Percentiles rank a stretch among this genome's conserved stretches.
These are phyloP conservation scores for Hondaea fermentalgiana DNA, from an alignment of 108 stramenopile species.

Conservation along the genomic window DNA sequence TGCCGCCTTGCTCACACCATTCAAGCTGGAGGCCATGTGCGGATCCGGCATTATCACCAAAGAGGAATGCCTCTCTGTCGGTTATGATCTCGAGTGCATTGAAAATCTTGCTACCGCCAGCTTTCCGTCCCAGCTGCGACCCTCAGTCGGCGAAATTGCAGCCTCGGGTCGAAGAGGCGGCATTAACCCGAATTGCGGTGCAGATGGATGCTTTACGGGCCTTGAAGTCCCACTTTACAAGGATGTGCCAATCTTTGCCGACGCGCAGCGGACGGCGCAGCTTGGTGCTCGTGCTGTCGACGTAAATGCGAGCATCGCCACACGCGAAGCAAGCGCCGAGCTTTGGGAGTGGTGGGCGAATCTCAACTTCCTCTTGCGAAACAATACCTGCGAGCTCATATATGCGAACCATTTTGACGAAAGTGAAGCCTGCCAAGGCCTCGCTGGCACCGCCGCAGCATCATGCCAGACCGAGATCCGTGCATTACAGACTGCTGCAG, in stretches of 20 bases:
- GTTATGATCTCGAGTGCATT: neutral
- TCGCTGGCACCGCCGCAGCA: neutral
- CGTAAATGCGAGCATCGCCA: neutral
- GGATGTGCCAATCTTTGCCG: neutral
- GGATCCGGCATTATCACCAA: neutral
- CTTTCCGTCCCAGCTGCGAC: neutral
- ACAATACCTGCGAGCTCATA: neutral
- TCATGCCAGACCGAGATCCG: neutral
- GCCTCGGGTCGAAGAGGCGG: neutral
- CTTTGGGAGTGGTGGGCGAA: neutral
- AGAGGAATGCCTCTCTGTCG: neutral
- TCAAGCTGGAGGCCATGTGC: conserved; percentile 3
- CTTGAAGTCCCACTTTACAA: neutral
- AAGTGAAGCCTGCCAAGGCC: neutral
- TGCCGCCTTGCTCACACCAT: neutral
- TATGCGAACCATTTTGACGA: neutral
- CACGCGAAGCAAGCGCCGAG: neutral
- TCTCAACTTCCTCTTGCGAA: neutral
- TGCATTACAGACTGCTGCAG: neutral
- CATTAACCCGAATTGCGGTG: neutral
- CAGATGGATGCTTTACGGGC: neutral
- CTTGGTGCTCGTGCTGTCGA: neutral
- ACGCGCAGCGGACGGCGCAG: neutral
- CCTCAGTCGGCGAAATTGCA: neutral
- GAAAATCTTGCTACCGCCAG: neutral